Conservation (phyloP, 805 yeast species). For the Saccharomycopsis sp. region DNA sequence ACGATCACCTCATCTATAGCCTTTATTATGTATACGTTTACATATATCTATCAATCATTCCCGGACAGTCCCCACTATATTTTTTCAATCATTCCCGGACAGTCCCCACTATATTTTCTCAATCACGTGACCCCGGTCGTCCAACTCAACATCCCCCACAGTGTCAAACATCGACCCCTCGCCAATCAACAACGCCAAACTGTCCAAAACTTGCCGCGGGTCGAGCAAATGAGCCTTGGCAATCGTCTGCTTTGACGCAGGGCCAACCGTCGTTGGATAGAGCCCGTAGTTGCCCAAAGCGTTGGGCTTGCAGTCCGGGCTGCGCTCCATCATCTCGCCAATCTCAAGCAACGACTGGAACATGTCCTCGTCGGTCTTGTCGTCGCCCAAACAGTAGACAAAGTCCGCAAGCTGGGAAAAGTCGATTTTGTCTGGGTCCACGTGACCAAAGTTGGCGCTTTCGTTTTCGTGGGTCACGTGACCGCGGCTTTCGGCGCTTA, state of each 20-base stretch:
- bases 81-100: too few species aligned
- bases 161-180: slow-evolving; percentile 71
- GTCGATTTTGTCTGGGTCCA: slow-evolving; percentile 29
- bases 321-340: slow-evolving; percentile 45
- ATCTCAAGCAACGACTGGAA: slow-evolving; percentile 66
- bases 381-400: slow-evolving; percentile 89
- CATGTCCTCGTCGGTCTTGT: slow-evolving; percentile 97
- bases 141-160: slow-evolving; percentile 68
- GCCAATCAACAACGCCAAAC: slow-evolving; percentile 75
- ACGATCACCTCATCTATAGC: too few species aligned
- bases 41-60: too few species aligned
- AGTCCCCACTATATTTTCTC: slow-evolving; percentile 25
- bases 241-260: slow-evolving; percentile 77
- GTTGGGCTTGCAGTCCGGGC: slow-evolving; percentile 36
- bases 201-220: slow-evolving; percentile 78
- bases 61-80: too few species aligned
- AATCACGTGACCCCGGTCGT: slow-evolving; percentile 66
- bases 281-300: slow-evolving; percentile 50
- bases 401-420: slow-evolving; percentile 66
- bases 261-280: slow-evolving; percentile 87
- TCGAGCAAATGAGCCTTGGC: slow-evolving; percentile 83
- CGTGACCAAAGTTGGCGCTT: slow-evolving; percentile 26
- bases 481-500: too few species aligned
- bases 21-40: too few species aligned
- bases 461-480: not conserved